These are phyloP conservation scores for Shiraia bambusicola DNA, from an alignment of 2,329 filamentous ascomycete genomes.

Conservation along the genomic window DNA sequence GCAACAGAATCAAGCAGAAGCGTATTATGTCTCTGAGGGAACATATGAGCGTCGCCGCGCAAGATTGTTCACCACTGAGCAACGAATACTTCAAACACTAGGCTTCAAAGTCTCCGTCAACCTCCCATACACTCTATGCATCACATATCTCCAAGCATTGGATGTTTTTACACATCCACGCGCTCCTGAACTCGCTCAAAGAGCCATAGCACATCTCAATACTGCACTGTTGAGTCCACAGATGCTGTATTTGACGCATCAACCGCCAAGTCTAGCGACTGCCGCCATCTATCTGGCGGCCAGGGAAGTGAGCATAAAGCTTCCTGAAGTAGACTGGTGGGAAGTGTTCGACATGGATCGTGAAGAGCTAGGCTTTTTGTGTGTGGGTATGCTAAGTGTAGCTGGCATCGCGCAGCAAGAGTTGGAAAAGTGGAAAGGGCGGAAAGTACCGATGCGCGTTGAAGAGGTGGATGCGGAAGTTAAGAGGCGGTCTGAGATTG, in stretches of 20 bases:
- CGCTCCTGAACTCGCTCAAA: constrained; percentile 59
- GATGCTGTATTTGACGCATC: constrained; percentile 86
- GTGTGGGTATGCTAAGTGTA: constrained; percentile 80
- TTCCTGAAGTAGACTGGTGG: constrained; percentile 92
- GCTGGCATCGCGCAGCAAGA: constrained; percentile 68
- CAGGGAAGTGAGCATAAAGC: constrained; percentile 70
- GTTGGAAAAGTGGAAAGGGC: constrained; percentile 53
- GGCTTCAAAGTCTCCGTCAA: constrained; percentile 84
- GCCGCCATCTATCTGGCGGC: constrained; percentile 90
- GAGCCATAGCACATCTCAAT: constrained; percentile 79
- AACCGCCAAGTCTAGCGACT: constrained; percentile 80
- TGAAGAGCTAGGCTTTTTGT: constrained; percentile 90
- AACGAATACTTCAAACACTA: constrained; percentile 71
- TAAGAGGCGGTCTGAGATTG: constrained; percentile 46
- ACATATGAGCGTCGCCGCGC: constrained; percentile 62
- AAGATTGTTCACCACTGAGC: constrained; percentile 74
- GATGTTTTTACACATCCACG: constrained; percentile 59
- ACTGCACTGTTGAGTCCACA: constrained; percentile 83
- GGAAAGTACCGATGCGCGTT: constrained; percentile 61
- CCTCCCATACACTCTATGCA: constrained; percentile 79
- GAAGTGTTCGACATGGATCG: constrained; percentile 95
- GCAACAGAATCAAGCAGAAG: constrained; percentile 23
- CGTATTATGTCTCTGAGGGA: constrained; percentile 68
- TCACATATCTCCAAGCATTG: constrained; percentile 91
- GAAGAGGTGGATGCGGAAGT: constrained; percentile 62